Evolutionary conservation across 1,284 basidiomycete species (phyloP).

Genomic region (Malassezia sympodialis): DNA sequence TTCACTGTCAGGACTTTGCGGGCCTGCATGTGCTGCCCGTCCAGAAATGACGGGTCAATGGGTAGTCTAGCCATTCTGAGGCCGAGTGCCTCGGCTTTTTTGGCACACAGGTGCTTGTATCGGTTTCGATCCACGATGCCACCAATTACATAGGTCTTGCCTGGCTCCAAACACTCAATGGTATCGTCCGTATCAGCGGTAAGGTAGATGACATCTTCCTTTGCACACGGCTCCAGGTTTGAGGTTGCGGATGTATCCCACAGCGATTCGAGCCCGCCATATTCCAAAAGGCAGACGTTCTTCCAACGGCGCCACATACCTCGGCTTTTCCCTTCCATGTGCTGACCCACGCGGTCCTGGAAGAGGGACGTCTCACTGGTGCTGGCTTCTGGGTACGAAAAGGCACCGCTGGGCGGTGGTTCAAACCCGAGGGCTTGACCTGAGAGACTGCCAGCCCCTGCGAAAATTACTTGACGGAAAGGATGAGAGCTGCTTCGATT

Average conservation of each 20-base stretch:
- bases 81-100: constrained; percentile 67
- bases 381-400: constrained; percentile 3
- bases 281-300: constrained; percentile 68
- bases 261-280: constrained; percentile 46
- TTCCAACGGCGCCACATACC: constrained; percentile 69
- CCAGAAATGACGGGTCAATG: constrained; percentile 52
- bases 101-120: constrained; percentile 75
- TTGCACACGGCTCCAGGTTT: constrained; percentile 3
- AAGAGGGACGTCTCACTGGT: constrained; percentile 17
- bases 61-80: constrained; percentile 81
- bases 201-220: constrained; percentile 60
- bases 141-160: constrained; percentile 87
- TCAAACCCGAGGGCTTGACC: constrained; percentile 6
- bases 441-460: constrained; percentile 54
- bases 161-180: constrained; percentile 65
- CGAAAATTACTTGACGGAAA: constrained; percentile 64
- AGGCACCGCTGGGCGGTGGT: constrained; percentile 4
- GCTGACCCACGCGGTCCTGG: constrained; percentile 59
- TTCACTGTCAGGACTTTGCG: constrained; percentile 96
- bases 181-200: constrained; percentile 88
- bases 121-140: constrained; percentile 94
- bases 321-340: constrained; percentile 66
- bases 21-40: constrained; percentile 56
- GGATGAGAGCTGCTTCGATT: constrained; percentile 66
- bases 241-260: not conserved